These are phyloP conservation scores for Smallanthus sonchifolius DNA, from an alignment of 129 eudicot genomes.

Conservation along the genomic window DNA sequence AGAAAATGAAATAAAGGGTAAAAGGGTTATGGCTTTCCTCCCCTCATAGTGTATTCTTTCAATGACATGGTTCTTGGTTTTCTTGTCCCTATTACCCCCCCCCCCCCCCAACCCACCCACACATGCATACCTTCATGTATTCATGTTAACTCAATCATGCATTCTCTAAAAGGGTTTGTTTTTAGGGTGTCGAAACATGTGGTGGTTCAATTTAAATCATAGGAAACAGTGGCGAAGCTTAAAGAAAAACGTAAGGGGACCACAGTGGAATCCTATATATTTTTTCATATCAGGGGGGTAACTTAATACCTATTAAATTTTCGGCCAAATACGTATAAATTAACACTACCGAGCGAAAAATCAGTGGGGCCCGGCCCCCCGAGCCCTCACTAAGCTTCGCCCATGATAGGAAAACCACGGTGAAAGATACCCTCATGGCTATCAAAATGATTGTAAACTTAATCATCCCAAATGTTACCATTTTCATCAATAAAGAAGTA, in stretches of 20 bases:
- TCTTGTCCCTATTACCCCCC: slow-evolving; percentile 38
- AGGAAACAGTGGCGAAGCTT: too few species aligned
- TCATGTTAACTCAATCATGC: slow-evolving; percentile 21
- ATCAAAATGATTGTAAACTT: neutral
- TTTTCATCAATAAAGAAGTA: neutral
- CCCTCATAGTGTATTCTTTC: slow-evolving; percentile 38
- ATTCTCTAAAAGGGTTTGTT: slow-evolving; percentile 12
- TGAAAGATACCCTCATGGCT: slow-evolving; percentile 23
- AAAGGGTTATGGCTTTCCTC: slow-evolving; percentile 23
- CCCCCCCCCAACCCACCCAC: neutral
- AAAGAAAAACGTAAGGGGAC: too few species aligned
- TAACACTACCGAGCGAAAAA: too few species aligned
- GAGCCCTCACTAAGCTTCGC: too few species aligned
- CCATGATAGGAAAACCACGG: slow-evolving; percentile 9
- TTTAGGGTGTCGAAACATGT: slow-evolving; percentile 31
- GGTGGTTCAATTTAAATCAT: slow-evolving; percentile 15
- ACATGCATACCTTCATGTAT: neutral
- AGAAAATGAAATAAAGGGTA: slow-evolving; percentile 26
- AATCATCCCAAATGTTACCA: neutral
- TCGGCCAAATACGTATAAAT: too few species aligned
- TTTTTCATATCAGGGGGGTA: too few species aligned
- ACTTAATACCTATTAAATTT: too few species aligned
- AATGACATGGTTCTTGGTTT: slow-evolving; percentile 45
- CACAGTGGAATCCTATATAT: too few species aligned
- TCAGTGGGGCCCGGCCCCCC: too few species aligned